Evolutionary conservation across 768 basidiomycete species (phyloP), one percentile per base, ranked within the genome.

Genomic region (Lactarius psammicola): DNA sequence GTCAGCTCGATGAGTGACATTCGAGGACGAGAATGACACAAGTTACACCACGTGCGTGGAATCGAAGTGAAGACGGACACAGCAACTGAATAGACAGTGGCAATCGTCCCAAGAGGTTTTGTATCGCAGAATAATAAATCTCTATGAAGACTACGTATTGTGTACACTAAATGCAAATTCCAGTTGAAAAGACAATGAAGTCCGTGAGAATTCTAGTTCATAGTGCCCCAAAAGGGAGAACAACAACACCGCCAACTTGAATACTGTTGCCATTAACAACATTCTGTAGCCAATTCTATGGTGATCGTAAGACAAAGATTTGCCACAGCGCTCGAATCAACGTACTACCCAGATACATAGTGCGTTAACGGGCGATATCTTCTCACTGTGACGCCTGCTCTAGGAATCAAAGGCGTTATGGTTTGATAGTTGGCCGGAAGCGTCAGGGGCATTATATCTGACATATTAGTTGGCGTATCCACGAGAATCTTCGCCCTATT

Each of bases 1-100:
- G 90, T 89, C 54, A 92, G 76, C 63, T 84, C 88, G 42, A 81
- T 81, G 44, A 92, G 73, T 42, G 88, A 88, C 89, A 91, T 90
- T 33, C 5, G 31, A 18, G 34, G 23, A 10, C 13, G 54, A 30
- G 33, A 31, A 8, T 26, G 4, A 33, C 42, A 38, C 30, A 20
- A 46, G 58, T 38, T 51, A 17, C 13, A 51, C 23, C 49, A 51
- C 49, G 49, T 28, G 49, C 23, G 49, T 23, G n/a, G 44, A n/a
- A 23, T 9, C 9, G 13, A 36, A 11, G 36, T 40, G 40, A 40
- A 38, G 38, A 38, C 15, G 36, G 15, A 38, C 13, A 38, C 36
- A 38, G 10, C 36, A 38, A 38, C 15, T 34, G 33, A 33, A 33
- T 8, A 34, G 3, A 38, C 11, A 38, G 36, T 46, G 10, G 1